phyloP scores from a whole-genome alignment of 225 moss, liverwort and hornwort species.

The Climacium dendroides region DNA sequence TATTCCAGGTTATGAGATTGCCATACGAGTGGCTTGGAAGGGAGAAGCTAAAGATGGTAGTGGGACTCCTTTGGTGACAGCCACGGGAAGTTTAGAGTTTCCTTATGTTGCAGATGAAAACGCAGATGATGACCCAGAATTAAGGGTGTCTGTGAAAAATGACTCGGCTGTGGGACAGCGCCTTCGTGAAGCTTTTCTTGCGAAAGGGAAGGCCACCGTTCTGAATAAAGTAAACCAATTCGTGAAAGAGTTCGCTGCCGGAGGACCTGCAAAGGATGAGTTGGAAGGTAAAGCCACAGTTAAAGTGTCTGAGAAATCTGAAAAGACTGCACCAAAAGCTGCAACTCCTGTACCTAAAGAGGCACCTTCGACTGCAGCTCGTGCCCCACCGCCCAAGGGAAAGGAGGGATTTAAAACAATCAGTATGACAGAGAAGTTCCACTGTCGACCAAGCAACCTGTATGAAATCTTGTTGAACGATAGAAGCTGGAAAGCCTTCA shows the following conservation, averaged over 20 bases:
- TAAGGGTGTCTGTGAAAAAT: conserved; percentile 62
- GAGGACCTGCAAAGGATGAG: conserved; percentile 96
- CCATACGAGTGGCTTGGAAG: conserved; percentile 54
- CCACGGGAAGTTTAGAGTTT: conserved; percentile 64
- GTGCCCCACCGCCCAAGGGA: conserved; percentile 32
- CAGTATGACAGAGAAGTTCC: conserved; percentile 76
- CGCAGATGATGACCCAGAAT: conserved; percentile 81
- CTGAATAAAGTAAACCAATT: conserved; percentile 47
- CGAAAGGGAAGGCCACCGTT: conserved; percentile 57
- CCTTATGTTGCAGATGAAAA: conserved; percentile 98
- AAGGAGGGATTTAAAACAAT: conserved; percentile 84
- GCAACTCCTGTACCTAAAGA: conserved; percentile 7
- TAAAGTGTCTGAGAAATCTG: conserved; percentile 41
- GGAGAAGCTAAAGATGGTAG: conserved; percentile 84
- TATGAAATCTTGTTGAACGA: conserved; percentile 74
- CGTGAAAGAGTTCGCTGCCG: conserved; percentile 79
- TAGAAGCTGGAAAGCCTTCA: conserved; percentile 92
- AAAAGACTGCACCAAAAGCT: conserved; percentile 17
- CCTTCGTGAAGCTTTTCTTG: conserved; percentile 71
- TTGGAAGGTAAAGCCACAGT: conserved; percentile 56
- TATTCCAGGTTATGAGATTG: conserved; percentile 94
- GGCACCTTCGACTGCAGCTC: conserved; percentile 23
- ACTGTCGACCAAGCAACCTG: conserved; percentile 72
- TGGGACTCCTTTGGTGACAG: conserved; percentile 46
- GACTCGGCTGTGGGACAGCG: conserved; percentile 69